Base-by-base conservation (phyloP, 768 basidiomycete species). In the Leucogyrophana mollusca region DNA sequence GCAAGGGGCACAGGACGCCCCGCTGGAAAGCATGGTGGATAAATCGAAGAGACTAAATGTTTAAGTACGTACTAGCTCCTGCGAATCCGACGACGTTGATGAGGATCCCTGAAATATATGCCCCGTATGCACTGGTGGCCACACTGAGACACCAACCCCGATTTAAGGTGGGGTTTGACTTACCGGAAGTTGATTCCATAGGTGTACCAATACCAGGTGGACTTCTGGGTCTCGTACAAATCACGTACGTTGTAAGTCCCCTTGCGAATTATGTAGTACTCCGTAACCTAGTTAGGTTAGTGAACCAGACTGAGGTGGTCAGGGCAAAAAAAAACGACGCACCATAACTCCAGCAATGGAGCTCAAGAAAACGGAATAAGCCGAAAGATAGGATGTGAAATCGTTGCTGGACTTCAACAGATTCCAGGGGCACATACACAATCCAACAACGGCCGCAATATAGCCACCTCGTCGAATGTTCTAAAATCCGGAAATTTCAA, bases 401-500 rank as follows among this genome's bases (percentile, higher is more conserved):
- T 70, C 77, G 62, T 81, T 87, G 64, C 79, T 82, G 54, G 70
- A 76, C 59, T 81, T 79, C 48, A 85, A 71, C 21, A 87, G 59
- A 49, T 83, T 82, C 85, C 84, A 85, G 0, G 84, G 84, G 17
- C 79, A 73, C 72, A 85, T 85, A 59, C 73, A 77, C 35, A 87
- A 60, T 3, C 86, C 86, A 35, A 88, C 81, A 32, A 83, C 72
- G 4, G 85, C 86, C 4, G 82, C 82, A 41, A 90, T 63, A 65
- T 84, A 91, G 4, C 87, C 86, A 13, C 88, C 87, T n/a, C 87
- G 76, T 11, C 87, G 79, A 58, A 90, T 90, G 61, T 84, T 87
- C 79, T 81, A 46, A 11, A 16, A 6, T 30, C 27, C 7, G 27
- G 13, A 30, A 30, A 30, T 30, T 7, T 13, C 27, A 40, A 36